A percentile compares a stretch with the other conserved stretches of the same genome.
These are phyloP conservation scores for Termitomyces sp. DNA, from an alignment of 768 basidiomycete species.

Conservation along the genomic window DNA sequence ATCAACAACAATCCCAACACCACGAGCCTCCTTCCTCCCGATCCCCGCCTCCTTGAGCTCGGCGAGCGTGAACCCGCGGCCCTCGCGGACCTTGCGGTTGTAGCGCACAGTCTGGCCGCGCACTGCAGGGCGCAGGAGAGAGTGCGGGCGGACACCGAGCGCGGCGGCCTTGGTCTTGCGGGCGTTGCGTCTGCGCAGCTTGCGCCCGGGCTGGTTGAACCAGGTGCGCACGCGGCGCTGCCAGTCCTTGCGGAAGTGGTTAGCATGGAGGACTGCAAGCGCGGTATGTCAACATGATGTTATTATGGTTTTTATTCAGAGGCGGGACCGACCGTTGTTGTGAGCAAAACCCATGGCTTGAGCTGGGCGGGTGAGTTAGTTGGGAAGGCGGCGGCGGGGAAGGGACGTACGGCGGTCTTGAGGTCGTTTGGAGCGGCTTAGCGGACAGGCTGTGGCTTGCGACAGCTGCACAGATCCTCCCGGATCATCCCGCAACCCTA, in stretches of 20 bases:
- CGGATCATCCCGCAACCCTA: constrained; percentile 34
- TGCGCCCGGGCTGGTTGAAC: constrained; percentile 99
- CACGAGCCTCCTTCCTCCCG: constrained; percentile 86
- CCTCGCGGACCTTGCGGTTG: constrained; percentile 96
- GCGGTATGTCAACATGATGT: neutral
- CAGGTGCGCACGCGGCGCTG: constrained; percentile 93
- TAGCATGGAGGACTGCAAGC: constrained; percentile 72
- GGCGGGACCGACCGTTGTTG: constrained; percentile 66
- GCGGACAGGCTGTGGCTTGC: constrained; percentile 33
- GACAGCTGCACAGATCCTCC: constrained; percentile 30
- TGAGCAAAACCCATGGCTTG: constrained; percentile 71
- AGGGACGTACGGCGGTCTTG: constrained; percentile 38
- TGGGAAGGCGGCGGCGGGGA: constrained; percentile 12
- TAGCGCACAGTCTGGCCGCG: constrained; percentile 95
- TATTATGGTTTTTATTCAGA: no score
- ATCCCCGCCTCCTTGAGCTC: constrained; percentile 97
- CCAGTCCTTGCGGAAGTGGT: constrained; percentile 99
- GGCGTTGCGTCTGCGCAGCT: constrained; percentile 89
- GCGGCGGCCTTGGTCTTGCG: constrained; percentile 87
- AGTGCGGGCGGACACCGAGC: constrained; percentile 88
- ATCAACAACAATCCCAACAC: constrained; percentile 93
- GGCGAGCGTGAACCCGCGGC: constrained; percentile 90
- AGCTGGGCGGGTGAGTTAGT: constrained; percentile 24
- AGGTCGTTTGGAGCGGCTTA: constrained; percentile 26
- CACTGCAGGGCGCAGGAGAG: constrained; percentile 93